Conservation (phyloP, 306 rosid genomes). For the Cicer judaicum region DNA sequence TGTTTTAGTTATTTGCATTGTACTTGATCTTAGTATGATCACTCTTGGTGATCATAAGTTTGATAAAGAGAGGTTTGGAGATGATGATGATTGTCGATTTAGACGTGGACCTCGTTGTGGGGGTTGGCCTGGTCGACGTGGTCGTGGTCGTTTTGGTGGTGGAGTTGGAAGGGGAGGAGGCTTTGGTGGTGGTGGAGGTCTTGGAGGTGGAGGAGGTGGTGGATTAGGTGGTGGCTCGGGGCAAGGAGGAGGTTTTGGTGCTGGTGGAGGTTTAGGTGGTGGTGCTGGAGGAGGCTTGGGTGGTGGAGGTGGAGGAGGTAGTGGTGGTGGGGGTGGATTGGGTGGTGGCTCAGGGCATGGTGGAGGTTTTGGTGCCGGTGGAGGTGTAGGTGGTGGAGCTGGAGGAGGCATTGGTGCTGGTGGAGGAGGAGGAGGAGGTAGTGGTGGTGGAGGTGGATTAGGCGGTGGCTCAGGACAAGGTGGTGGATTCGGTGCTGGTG, state of each 20-base stretch:
- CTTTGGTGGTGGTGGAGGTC: slow-evolving; percentile 41
- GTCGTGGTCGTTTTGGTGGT: slow-evolving; percentile 44
- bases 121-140: slow-evolving; percentile 56
- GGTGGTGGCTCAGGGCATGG: slow-evolving; percentile 52
- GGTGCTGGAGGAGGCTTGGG: slow-evolving; percentile 35
- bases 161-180: slow-evolving; percentile 39
- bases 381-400: slow-evolving; percentile 50
- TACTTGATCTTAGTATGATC: slow-evolving; percentile 55
- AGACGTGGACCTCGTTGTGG: slow-evolving; percentile 59
- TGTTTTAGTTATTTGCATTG: slow-evolving; percentile 60
- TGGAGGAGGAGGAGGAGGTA: slow-evolving; percentile 44
- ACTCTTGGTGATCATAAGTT: slow-evolving; percentile 62
- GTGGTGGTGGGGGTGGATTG: slow-evolving; percentile 46
- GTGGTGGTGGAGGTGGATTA: slow-evolving; percentile 12
- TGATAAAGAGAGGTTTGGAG: slow-evolving; percentile 53
- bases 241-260: slow-evolving; percentile 37
- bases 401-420: slow-evolving; percentile 43
- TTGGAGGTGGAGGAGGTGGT: slow-evolving; percentile 42
- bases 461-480: slow-evolving; percentile 20
- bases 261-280: slow-evolving; percentile 29
- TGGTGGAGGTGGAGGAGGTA: slow-evolving; percentile 43
- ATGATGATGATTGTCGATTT: slow-evolving; percentile 54
- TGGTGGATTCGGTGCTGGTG: slow-evolving; percentile 40
- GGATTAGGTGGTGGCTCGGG: slow-evolving; percentile 36
- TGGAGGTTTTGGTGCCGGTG: slow-evolving; percentile 51